A percentile compares a stretch with the other conserved stretches of the same genome.
Evolutionary conservation across 2,329 filamentous ascomycete species (phyloP).

Genomic region (Pseudogymnoascus sp.): DNA sequence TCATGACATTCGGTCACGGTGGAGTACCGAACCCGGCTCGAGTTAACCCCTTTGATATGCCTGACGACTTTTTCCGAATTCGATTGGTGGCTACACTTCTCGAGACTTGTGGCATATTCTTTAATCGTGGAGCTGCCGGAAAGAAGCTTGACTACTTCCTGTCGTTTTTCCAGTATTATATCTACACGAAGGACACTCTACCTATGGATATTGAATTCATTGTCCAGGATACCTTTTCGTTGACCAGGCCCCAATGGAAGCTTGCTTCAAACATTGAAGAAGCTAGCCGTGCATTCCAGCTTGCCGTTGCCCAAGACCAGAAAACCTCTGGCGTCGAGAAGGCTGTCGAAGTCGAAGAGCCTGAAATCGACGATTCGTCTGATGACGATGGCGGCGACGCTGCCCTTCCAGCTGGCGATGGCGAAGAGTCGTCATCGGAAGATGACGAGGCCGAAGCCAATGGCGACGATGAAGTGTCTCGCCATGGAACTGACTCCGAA

Average conservation of each 20-base stretch:
- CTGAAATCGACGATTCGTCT: slow-evolving; percentile 59
- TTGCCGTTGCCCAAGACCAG: slow-evolving; percentile 85
- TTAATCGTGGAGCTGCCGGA: slow-evolving; percentile 83
- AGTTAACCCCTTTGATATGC: slow-evolving; percentile 70
- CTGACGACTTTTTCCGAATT: slow-evolving; percentile 94
- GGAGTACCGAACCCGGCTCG: slow-evolving; percentile 74
- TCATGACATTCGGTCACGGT: slow-evolving; percentile 85
- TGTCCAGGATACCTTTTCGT: slow-evolving; percentile 80
- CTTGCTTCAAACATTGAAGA: slow-evolving; percentile 73
- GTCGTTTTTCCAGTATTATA: slow-evolving; percentile 95
- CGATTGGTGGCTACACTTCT: slow-evolving; percentile 81
- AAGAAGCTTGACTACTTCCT: slow-evolving; percentile 98
- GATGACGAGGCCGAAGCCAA: slow-evolving; percentile 45
- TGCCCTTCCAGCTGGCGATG: slow-evolving; percentile 43
- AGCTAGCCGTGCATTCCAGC: slow-evolving; percentile 72
- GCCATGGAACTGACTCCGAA: slow-evolving; percentile 56
- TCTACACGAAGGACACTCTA: slow-evolving; percentile 77
- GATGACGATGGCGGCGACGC: slow-evolving; percentile 59
- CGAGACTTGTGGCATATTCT: slow-evolving; percentile 94
- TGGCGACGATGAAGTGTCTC: slow-evolving; percentile 41
- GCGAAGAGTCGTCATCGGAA: slow-evolving; percentile 32
- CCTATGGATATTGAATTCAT: slow-evolving; percentile 98
- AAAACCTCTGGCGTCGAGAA: slow-evolving; percentile 68
- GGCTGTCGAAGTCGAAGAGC: slow-evolving; percentile 61
- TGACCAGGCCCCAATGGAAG: slow-evolving; percentile 89